Base-by-base conservation (phyloP, 495 filamentous ascomycete species). In the Tetracladium setigerum region DNA sequence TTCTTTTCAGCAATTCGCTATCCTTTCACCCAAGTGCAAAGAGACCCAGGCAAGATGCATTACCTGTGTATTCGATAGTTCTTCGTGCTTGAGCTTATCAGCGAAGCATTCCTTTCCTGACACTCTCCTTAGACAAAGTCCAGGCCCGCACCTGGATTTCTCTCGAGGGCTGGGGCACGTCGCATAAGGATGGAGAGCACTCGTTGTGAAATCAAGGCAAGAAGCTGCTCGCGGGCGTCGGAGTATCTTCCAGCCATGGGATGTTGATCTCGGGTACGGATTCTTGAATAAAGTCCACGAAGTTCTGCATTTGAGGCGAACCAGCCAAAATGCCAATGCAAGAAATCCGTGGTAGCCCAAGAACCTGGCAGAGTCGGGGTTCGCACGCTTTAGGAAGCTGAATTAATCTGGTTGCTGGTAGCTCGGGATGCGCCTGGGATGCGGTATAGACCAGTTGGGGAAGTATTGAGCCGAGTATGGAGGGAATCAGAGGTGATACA, bases 341-440 rank as follows among this genome's bases (percentile, higher is more conserved):
- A 27, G 75, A 75, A 5, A 77, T 77, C 24, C 79, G 67, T 13
- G 78, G 78, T 30, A 82, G 68, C 7, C 70, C 67, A 1, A 85
- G 62, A 14, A 70, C 67, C 22, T 62, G 56, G 30, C 64, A 67
- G 16, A 86, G 53, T 13, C 68, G 64, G 16, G 68, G 62, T 52
- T 79, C 78, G 24, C 69, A 69, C 4, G 67, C 58, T 49, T 69
- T 70, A 11, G 73, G 70, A 33, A 86, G 67, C 2, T 74, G 65
- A 17, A 84, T 68, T 11, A 86, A 64, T 40, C 72, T 66, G 10
- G 69, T 75, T 32, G 72, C 49, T 8, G 65, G 59, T 12, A 57
- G 53, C 0, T 46, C 24, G 3, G 65, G 58, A 43, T 62, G 53
- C 6, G 66, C 60, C n/a, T 63, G 63, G 2, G 74, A 76, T 22